Percentiles rank a stretch among this genome's conserved stretches.
Evolutionary conservation across 2,329 filamentous ascomycete species (phyloP).

Genomic region (Claviceps capensis): DNA sequence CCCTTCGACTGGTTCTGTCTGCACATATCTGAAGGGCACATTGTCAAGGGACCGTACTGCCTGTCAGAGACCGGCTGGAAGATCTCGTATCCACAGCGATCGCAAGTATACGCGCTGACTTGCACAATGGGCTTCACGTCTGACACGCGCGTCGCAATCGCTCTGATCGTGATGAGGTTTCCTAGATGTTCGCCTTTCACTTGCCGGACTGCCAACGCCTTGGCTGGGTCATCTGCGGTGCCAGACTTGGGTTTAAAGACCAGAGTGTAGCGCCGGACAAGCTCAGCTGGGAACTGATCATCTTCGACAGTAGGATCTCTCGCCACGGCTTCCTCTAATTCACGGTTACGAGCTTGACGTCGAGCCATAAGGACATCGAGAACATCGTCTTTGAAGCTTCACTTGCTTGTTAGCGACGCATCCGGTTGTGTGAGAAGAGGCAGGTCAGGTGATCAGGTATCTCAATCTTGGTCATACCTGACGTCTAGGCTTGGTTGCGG

Average conservation of each 20-base stretch:
- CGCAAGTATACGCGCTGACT: constrained; percentile 95
- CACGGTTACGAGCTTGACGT: constrained; percentile 72
- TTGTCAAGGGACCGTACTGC: constrained; percentile 73
- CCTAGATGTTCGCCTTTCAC: constrained; percentile 89
- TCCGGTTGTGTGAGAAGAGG: neutral
- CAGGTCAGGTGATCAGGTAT: neutral
- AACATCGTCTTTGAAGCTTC: constrained; percentile 89
- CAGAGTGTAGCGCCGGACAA: constrained; percentile 86
- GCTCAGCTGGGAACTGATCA: constrained; percentile 77
- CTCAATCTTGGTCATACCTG: constrained; percentile 34
- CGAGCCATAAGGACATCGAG: constrained; percentile 94
- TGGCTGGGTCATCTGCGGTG: constrained; percentile 46
- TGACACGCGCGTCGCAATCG: constrained; percentile 88
- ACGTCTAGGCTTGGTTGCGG: constrained; percentile 65
- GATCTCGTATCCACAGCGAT: constrained; percentile 90
- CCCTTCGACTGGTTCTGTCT: constrained; percentile 82
- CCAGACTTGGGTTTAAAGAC: constrained; percentile 89
- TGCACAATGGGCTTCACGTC: constrained; percentile 97
- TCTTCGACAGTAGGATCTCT: constrained; percentile 51
- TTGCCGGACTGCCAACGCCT: constrained; percentile 76
- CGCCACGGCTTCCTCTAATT: constrained; percentile 54
- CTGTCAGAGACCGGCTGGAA: constrained; percentile 92
- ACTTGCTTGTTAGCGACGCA: constrained; percentile 1
- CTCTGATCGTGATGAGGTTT: constrained; percentile 82
- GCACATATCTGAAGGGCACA: constrained; percentile 86